A percentile compares a stretch with the other conserved stretches of the same genome.
Evolutionary conservation across 1,139 yeast genomes (phyloP).

Genomic region (Blastobotrys elegans): DNA sequence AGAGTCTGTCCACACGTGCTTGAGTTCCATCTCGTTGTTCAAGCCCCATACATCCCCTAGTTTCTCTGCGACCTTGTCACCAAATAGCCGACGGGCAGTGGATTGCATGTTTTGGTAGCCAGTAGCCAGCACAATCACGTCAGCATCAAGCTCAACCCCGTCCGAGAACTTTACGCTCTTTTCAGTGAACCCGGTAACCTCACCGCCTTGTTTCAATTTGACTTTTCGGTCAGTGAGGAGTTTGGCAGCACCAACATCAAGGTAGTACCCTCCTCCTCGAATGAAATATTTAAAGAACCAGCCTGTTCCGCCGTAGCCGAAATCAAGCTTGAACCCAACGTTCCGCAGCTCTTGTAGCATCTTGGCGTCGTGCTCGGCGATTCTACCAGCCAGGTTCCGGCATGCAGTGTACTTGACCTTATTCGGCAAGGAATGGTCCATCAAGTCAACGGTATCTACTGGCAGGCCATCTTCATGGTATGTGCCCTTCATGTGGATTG

Average conservation of each 20-base stretch:
- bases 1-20: constrained; percentile 21
- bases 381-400: constrained; percentile 29
- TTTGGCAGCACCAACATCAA: constrained; percentile 43
- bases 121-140: constrained; percentile 42
- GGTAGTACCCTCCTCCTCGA: constrained; percentile 31
- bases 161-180: constrained; percentile 38
- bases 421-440: constrained; percentile 28
- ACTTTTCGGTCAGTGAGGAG: constrained; percentile 39
- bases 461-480: constrained; percentile 10
- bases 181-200: constrained; percentile 35
- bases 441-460: constrained; percentile 18
- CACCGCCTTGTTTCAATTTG: constrained; percentile 37
- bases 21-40: constrained; percentile 24
- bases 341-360: constrained; percentile 32
- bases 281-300: constrained; percentile 28
- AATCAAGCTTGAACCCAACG: constrained; percentile 40
- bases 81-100: constrained; percentile 34
- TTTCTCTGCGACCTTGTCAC: constrained; percentile 15
- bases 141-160: constrained; percentile 37
- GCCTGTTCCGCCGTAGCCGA: constrained; percentile 44
- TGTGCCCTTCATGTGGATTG: constrained; percentile 38
- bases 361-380: constrained; percentile 37
- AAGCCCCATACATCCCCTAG: constrained; percentile 28
- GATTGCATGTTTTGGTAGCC: constrained; percentile 43
- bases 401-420: constrained; percentile 32